Evolutionary conservation across 306 rosid genomes (phyloP).

Genomic region (Rubus idaeus): DNA sequence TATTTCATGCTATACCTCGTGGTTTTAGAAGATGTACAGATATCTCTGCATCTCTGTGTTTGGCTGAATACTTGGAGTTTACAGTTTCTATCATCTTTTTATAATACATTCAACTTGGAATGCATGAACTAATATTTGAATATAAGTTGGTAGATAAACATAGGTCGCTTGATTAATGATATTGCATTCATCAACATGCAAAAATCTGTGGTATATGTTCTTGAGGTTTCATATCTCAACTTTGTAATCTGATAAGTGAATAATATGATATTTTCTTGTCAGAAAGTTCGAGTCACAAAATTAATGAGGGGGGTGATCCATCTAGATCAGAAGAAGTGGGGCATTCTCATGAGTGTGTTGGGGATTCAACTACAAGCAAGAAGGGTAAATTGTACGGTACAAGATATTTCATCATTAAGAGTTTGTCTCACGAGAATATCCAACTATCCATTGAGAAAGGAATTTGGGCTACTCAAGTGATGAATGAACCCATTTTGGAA

Average conservation of each 20-base stretch:
- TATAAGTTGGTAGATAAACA: neutral
- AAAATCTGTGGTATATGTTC: neutral
- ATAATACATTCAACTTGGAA: neutral
- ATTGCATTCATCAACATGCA: neutral
- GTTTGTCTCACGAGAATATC: constrained; percentile 66
- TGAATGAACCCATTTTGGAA: constrained; percentile 71
- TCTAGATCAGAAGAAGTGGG: constrained; percentile 42
- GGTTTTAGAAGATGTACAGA: neutral
- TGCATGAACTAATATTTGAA: neutral
- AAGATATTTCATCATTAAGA: constrained; percentile 71
- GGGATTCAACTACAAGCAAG: constrained; percentile 38
- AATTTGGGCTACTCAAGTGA: constrained; percentile 90
- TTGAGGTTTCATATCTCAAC: neutral
- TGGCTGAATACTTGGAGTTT: neutral
- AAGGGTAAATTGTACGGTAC: constrained; percentile 40
- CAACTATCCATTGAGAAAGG: constrained; percentile 65
- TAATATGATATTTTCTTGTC: constrained; percentile 30
- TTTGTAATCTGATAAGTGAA: constrained; percentile 8
- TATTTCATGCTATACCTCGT: neutral
- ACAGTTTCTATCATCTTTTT: neutral
- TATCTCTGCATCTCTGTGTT: neutral
- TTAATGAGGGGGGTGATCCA: constrained; percentile 38
- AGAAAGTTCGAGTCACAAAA: constrained; percentile 62
- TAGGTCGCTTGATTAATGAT: neutral
- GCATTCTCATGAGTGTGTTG: constrained; percentile 33